Evolutionary conservation across 495 filamentous ascomycete genomes (phyloP), one percentile per base, ranked within the genome.

Genomic region (Aspergillus mulundensis): DNA sequence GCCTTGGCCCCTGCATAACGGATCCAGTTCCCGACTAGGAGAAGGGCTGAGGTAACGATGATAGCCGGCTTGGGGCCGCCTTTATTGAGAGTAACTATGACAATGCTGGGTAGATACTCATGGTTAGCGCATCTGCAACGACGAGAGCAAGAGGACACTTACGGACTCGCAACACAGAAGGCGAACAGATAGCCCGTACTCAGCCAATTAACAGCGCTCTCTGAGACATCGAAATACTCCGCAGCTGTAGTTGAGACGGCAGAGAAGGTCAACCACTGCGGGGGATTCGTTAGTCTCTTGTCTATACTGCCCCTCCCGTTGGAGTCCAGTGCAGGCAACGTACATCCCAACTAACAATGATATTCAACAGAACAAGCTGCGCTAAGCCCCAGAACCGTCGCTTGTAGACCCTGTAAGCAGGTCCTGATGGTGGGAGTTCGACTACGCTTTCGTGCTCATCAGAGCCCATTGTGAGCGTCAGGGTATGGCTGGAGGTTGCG

Each of bases 301-400:
- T 20, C 38, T 41, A 46, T 46, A 50, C 36, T 40, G 11, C 43
- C 19, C 16, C 6, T 16, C 16, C 15, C 14, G 8, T 7, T 14
- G 7, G n/a, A 45, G 19, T 20, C 34, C 16, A 21, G 2, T 28
- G 20, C 21, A 15, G 23, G 19, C 18, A 30, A 82, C 89, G 79
- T 82, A 95, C 91, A 78, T 94, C 90, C 93, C 92, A 97, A 66
- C 88, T 93, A 24, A 95, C 86, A 51, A 98, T 83, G 47, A 96
- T 88, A 67, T 97, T 98, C 70, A 97, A 64, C 63, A 97, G 70
- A 15, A 91, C 87, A 61, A 97, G 69, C 72, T 95, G 87, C 16
- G 80, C 72, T 49, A 98, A 71, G 0, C 94, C 94, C 71, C 95
- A 91, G 83, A 90, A 98, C 32, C 94, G 77, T 57, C 90, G 79